Evolutionary conservation across 345 rosid genomes (phyloP).

Genomic region (Salix udensis): DNA sequence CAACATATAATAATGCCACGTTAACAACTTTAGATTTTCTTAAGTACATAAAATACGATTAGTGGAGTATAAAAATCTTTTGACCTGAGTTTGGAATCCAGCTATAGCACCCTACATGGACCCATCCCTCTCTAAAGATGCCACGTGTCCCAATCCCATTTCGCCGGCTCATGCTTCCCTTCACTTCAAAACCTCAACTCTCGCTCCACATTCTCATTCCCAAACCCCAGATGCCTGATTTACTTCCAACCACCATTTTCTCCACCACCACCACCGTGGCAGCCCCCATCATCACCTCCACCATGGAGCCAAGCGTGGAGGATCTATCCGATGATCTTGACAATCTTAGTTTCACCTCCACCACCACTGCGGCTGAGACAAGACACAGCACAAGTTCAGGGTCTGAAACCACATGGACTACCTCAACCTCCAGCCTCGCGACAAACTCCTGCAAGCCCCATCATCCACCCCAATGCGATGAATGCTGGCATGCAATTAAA

Average conservation of each 20-base stretch:
- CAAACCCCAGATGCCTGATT: background rate
- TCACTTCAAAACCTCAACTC: conserved; percentile 12
- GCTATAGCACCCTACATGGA: conserved; percentile 17
- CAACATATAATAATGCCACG: too few relatives aligned
- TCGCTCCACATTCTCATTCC: background rate
- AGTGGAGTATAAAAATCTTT: background rate
- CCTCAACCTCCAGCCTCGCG: conserved; percentile 17
- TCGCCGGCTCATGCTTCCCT: conserved; percentile 36
- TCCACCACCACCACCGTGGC: background rate
- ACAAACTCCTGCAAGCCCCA: conserved; percentile 28
- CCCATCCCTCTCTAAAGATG: conserved; percentile 13
- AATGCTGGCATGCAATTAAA: conserved; percentile 51
- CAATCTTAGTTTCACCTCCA: conserved; percentile 41
- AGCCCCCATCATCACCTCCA: background rate
- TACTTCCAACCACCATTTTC: background rate
- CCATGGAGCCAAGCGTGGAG: conserved; percentile 27
- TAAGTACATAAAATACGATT: background rate
- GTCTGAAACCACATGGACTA: conserved; percentile 30
- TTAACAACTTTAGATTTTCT: background rate
- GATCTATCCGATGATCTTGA: conserved; percentile 38
- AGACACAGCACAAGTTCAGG: conserved; percentile 42
- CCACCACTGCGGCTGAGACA: conserved; percentile 14
- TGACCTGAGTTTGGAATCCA: background rate
- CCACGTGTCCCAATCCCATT: conserved; percentile 34
- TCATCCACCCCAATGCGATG: conserved; percentile 48